Percentiles rank a stretch among this genome's conserved stretches.
Evolutionary conservation across 2,329 filamentous ascomycete genomes (phyloP).

Genomic region (Claviceps africana): DNA sequence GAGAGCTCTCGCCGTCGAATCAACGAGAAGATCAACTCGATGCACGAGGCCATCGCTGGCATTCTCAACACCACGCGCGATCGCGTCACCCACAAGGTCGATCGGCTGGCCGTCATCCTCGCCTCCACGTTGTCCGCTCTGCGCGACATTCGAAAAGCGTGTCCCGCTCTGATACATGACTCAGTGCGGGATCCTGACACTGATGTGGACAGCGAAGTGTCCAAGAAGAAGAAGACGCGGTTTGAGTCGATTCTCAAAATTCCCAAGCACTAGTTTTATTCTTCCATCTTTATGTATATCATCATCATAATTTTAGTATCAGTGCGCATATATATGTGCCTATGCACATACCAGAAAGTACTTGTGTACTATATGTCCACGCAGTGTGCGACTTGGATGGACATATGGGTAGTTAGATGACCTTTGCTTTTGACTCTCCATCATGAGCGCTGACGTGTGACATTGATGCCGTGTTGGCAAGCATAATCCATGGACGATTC

Average conservation of each 20-base stretch:
- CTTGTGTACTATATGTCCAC: no score
- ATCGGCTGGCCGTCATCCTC: not conserved
- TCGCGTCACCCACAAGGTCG: not conserved
- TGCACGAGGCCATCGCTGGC: conserved; percentile 2
- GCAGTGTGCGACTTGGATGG: no score
- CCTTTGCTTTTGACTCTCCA: no score
- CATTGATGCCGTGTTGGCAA: no score
- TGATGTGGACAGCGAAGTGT: not conserved
- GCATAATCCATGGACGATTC: no score
- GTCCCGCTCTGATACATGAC: not conserved
- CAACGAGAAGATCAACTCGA: conserved; percentile 1
- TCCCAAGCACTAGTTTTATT: not conserved
- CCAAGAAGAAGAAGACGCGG: not conserved
- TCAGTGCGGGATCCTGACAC: not conserved
- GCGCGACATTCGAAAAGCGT: not conserved
- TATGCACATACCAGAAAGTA: no score
- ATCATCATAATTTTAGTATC: no score
- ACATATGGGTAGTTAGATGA: no score
- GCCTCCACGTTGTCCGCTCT: not conserved
- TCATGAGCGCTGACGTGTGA: no score
- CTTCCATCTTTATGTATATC: no score
- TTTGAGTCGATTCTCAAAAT: not conserved
- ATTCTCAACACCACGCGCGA: not conserved
- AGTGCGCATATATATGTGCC: no score
- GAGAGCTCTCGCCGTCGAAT: conserved; percentile 2